Evolutionary conservation across 164 flowering plant genomes (phyloP), one percentile per base, ranked within the genome.

Genomic region (Vitis cinerea): DNA sequence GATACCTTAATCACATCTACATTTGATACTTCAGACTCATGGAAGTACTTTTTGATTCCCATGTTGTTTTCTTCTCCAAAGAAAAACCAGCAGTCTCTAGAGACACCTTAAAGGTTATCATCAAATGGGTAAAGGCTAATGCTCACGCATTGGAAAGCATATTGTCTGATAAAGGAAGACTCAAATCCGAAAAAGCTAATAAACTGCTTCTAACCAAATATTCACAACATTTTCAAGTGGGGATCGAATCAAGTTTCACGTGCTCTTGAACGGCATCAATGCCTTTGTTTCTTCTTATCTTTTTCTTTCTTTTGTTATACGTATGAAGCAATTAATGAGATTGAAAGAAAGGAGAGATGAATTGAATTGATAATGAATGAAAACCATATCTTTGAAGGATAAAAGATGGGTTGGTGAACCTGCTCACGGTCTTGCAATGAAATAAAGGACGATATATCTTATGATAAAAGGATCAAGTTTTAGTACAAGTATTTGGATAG

Each of bases 371-470:
- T n/a, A 58, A 8, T 19, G 30, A 17, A 58, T 37, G 61, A 59
- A 27, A 23, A 4, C 37, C 37, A 11, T 59, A 27, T 7, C 5
- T 27, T 8, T 23, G 29, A 11, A 27, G 30, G 10, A 10, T 2
- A 27, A 59, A 14, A 9, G 37, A 10, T 13, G 19, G 19, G 50
- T 47, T 12, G 10, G 31, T 58, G 48, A 44, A 66, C 67, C 61
- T 61, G 62, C 55, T 63, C 76, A 73, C 71, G 76, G 67, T 9
- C 59, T 73, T 67, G 57, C 55, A 63, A n/a, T 13, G 71, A 47
- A 53, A 3, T 9, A 8, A 17, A 58, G n/a, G 30, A 71, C 50
- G 52, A 50, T 14, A 64, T 49, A 68, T 63, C 52, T 19, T 71
- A 68, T 68, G 68, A 63, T 63, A 17, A 67, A 9, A 5, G 12